Percentiles rank a stretch among this genome's conserved stretches.
Evolutionary conservation across 768 basidiomycete genomes (phyloP).

Genomic region (Termitomyces sp.): DNA sequence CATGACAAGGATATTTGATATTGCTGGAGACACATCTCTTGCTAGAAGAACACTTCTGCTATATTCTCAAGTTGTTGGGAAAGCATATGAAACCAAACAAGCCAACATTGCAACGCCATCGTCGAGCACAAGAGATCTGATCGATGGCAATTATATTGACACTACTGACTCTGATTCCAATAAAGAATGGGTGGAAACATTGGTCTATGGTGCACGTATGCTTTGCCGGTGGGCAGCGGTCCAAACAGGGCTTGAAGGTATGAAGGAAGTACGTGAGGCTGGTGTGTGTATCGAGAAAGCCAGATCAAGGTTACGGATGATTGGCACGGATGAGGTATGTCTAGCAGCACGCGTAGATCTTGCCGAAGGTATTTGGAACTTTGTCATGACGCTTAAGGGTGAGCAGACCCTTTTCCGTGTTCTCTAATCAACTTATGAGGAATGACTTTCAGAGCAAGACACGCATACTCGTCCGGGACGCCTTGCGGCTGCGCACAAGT

Average conservation of each 20-base stretch:
- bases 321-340: slow-evolving; percentile 32
- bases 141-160: slow-evolving; percentile 14
- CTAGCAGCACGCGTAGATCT: slow-evolving; percentile 55
- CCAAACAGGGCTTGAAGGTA: slow-evolving; percentile 29
- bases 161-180: slow-evolving; percentile 54
- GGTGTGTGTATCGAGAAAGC: slow-evolving; percentile 56
- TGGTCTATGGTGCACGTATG: slow-evolving; percentile 75
- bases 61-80: slow-evolving; percentile 81
- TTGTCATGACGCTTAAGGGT: slow-evolving; percentile 69
- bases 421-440: neutral
- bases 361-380: slow-evolving; percentile 70
- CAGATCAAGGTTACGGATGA: slow-evolving; percentile 40
- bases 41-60: slow-evolving; percentile 73
- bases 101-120: neutral
- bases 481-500: slow-evolving; percentile 49
- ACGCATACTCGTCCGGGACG: slow-evolving; percentile 51
- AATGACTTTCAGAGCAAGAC: slow-evolving; percentile 49
- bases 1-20: slow-evolving; percentile 68
- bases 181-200: slow-evolving; percentile 60
- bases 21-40: slow-evolving; percentile 51
- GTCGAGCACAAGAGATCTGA: slow-evolving; percentile 1
- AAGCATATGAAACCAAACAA: slow-evolving; percentile 60
- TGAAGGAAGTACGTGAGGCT: slow-evolving; percentile 60
- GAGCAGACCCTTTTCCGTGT: slow-evolving; percentile 10
- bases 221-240: slow-evolving; percentile 48